Evolutionary conservation across 2,329 filamentous ascomycete species (phyloP), one percentile per base, ranked within the genome.

Genomic region (Colletotrichum lupini): DNA sequence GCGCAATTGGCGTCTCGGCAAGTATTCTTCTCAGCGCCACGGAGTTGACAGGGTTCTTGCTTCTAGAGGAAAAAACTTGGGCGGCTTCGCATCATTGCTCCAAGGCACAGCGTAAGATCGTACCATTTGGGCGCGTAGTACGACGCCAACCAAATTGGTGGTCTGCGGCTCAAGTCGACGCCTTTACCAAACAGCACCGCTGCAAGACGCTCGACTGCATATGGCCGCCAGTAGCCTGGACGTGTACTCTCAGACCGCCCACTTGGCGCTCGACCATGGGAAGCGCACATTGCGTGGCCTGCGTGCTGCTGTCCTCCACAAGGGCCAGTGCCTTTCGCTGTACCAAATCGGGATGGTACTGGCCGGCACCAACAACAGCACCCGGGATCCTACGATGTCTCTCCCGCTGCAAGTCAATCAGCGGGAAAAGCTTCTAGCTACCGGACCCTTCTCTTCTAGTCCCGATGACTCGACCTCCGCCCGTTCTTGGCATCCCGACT

Each of bases 391-490:
- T 30, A 49, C 26, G 56, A 61, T 55, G 53, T 37, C 32, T 65
- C 55, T 60, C 30, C 65, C 59, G 70, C 59, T 42, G 53, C 42
- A 49, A 58, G 32, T 16, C 42, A 69, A n/a, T 26, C 22, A 42
- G 46, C 49, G 42, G 55, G 60, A 56, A 61, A 61, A n/a, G 60
- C 61, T 73, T 70, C 71, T 70, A 62, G 67, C 49, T 16, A 66
- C 60, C 24, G 32, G 68, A 30, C 66, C 46, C 53, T 22, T 22
- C 32, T 28, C 42, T 73, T 70, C 67, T 73, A 60, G 67, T 32
- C 46, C 60, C 66, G 16, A 49, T 65, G 30, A 35, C 42, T 30
- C 35, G 37, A 16, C 57, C 52, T 30, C 37, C 35, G 32, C 30
- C 24, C 28, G 28, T 46, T 26, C 67, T 73, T 70, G 67, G 70